Conservation (phyloP, 805 yeast genomes). For the Brettanomyces anomalus region DNA sequence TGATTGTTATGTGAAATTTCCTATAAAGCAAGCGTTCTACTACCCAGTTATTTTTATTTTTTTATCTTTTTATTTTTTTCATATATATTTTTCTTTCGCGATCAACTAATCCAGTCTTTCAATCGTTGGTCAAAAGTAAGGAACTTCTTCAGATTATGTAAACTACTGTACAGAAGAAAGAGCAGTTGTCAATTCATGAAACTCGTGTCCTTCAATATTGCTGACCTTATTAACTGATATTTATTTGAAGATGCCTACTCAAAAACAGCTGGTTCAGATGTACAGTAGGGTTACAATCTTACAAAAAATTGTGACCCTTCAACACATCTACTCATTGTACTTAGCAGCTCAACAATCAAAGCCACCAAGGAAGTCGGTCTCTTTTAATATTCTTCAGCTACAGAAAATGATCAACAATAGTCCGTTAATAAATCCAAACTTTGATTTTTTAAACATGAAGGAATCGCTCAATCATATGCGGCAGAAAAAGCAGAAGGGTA, state of each 20-base stretch:
- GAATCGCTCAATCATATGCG: conserved; percentile 16
- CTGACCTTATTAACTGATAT: no score
- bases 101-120: no score
- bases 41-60: no score
- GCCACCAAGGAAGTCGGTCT: conserved; percentile 25
- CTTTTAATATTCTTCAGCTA: conserved; percentile 27
- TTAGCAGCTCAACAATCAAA: conserved; percentile 25
- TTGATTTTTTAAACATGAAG: conserved; percentile 24
- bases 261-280: conserved; percentile 19
- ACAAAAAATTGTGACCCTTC: conserved; percentile 29
- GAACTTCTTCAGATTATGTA: no score
- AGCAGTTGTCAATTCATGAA: no score
- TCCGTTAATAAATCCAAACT: conserved; percentile 27
- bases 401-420: conserved; percentile 29
- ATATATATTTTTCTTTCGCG: no score
- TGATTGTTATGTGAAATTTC: no score
- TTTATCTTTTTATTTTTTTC: no score
- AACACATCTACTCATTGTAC: conserved; percentile 27
- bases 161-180: no score
- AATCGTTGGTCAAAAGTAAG: no score
- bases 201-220: no score
- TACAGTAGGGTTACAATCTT: conserved; percentile 24
- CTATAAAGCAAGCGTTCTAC: no score
- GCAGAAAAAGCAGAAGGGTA: conserved; percentile 14
- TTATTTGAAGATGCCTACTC: conserved; percentile 16